phyloP scores from a whole-genome alignment of 2,329 filamentous ascomycete genomes.

The Colletotrichum sp. region DNA sequence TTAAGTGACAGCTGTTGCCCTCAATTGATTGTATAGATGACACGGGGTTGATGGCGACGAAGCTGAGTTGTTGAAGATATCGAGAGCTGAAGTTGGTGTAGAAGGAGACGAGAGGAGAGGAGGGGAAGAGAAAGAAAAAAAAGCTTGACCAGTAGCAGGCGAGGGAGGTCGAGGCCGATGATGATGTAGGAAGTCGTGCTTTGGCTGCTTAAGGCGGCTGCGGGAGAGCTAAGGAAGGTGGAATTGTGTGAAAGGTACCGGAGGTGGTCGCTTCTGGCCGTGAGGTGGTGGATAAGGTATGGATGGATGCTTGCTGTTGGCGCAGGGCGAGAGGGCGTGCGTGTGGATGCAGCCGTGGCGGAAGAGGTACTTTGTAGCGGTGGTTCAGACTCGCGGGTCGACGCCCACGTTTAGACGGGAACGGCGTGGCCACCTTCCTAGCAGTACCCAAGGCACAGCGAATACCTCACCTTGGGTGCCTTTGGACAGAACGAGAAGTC shows the following conservation, averaged over 20 bases:
- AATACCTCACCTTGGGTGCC: neutral
- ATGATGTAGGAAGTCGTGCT: slow-evolving; percentile 6
- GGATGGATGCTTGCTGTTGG: neutral
- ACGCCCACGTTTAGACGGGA: slow-evolving; percentile 19
- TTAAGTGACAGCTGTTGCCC: slow-evolving; percentile 11
- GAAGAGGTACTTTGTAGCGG: neutral
- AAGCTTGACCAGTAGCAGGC: neutral
- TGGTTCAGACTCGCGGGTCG: slow-evolving; percentile 8
- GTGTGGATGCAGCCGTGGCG: slow-evolving; percentile 1
- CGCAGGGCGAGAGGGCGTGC: neutral
- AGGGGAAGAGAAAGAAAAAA: neutral
- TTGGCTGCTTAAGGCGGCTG: neutral
- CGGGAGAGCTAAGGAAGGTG: neutral
- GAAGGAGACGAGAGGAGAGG: neutral
- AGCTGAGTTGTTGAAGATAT: neutral
- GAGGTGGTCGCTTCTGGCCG: slow-evolving; percentile 12
- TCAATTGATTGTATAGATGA: slow-evolving; percentile 19
- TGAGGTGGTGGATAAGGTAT: neutral
- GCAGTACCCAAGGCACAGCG: neutral
- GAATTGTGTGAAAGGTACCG: neutral
- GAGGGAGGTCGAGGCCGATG: slow-evolving; percentile 8
- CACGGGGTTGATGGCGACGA: neutral
- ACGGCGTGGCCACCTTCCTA: slow-evolving; percentile 5
- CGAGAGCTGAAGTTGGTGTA: neutral
- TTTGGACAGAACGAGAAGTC: neutral